These are phyloP conservation scores for Persicaria maculosa DNA, from an alignment of 148 eudicot species.

Conservation along the genomic window DNA sequence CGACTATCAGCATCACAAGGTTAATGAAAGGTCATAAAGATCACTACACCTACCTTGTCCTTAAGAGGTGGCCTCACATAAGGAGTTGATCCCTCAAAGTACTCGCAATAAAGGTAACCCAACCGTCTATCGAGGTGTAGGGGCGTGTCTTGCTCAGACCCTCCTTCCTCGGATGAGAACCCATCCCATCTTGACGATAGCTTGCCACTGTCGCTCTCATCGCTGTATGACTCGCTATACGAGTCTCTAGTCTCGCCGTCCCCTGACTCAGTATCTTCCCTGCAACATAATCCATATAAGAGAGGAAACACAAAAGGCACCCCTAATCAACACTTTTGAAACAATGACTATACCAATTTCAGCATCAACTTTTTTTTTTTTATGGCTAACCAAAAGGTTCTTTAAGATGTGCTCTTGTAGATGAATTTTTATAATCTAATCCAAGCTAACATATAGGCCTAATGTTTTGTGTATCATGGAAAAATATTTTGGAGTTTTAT, in stretches of 20 bases:
- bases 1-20: background rate
- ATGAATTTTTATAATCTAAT: no score
- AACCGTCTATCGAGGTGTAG: constrained; percentile 56
- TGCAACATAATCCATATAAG: background rate
- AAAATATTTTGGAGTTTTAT: no score
- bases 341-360: background rate
- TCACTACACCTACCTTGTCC: constrained; percentile 58
- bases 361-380: background rate
- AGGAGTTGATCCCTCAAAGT: constrained; percentile 83
- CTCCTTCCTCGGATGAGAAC: constrained; percentile 66
- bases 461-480: no score
- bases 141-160: constrained; percentile 50
- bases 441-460: no score
- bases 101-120: constrained; percentile 80
- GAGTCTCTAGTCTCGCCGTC: constrained; percentile 75
- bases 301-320: background rate
- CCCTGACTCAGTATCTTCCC: constrained; percentile 34
- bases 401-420: no score
- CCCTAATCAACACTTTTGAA: background rate
- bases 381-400: no score
- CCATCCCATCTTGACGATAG: constrained; percentile 78
- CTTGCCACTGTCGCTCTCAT: constrained; percentile 90
- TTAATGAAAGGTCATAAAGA: background rate
- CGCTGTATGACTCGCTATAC: constrained; percentile 83
- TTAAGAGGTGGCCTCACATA: constrained; percentile 87